Conservation (phyloP, 2,329 filamentous ascomycete genomes). For the Dendrostoma leiphaemia region DNA sequence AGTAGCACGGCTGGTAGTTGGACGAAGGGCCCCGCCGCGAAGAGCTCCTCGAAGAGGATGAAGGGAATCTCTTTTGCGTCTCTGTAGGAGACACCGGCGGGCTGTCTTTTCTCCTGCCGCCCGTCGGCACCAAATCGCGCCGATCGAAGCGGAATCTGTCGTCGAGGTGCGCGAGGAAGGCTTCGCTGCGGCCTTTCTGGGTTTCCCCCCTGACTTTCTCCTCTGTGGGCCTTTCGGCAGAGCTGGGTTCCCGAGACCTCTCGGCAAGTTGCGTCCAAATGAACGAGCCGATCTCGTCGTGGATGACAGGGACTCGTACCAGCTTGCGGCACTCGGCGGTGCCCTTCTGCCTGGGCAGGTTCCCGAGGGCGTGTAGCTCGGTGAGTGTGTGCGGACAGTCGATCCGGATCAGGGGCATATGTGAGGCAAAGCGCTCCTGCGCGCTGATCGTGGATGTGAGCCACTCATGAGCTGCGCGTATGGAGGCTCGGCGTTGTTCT, state of each 20-base stretch:
- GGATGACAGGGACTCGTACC: constrained; percentile 24
- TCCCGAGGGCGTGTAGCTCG: constrained; percentile 22
- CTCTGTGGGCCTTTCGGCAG: neutral
- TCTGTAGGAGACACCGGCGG: constrained; percentile 6
- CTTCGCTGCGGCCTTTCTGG: neutral
- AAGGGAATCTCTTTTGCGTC: neutral
- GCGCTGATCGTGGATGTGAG: constrained; percentile 19
- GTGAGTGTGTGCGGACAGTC: constrained; percentile 21
- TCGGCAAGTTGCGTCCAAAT: constrained; percentile 22
- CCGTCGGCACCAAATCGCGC: neutral
- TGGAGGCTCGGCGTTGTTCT: neutral
- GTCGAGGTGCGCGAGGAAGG: neutral
- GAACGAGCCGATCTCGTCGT: constrained; percentile 23
- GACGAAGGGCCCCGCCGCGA: no score
- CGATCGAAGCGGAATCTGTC: constrained; percentile 7
- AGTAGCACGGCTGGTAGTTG: neutral
- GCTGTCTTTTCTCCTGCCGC: neutral
- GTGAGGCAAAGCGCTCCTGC: constrained; percentile 18
- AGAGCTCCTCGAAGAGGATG: no score
- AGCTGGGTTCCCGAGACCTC: no score
- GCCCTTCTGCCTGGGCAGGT: constrained; percentile 18
- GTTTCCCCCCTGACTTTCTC: constrained; percentile 3
- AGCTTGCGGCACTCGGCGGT: constrained; percentile 20
- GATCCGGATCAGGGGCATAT: constrained; percentile 18
- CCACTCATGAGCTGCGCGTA: constrained; percentile 21